Percentiles rank a stretch among this genome's conserved stretches.
Conservation (phyloP, 257 asterid species). For the Solanum lycopersicoides region DNA sequence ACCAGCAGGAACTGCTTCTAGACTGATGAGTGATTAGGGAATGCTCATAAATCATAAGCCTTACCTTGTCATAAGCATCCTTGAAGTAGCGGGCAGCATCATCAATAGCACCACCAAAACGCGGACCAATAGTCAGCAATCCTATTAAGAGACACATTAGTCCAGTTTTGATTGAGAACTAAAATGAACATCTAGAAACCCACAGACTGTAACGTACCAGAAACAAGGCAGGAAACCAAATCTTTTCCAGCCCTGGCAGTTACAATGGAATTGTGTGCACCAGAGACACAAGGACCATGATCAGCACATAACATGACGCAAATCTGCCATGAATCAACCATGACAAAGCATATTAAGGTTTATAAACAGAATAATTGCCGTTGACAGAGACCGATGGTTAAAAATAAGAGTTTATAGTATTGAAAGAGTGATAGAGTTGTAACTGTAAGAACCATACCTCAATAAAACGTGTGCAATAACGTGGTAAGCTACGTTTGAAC, state of each 20-base stretch:
- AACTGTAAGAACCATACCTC: constrained; percentile 45
- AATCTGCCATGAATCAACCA: constrained; percentile 39
- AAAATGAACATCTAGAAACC: neutral
- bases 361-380: neutral
- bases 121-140: constrained; percentile 92
- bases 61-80: constrained; percentile 93
- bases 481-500: constrained; percentile 99
- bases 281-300: constrained; percentile 99
- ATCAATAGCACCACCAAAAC: constrained; percentile 98
- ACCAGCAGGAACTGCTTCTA: neutral
- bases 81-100: constrained; percentile 99
- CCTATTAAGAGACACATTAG: constrained; percentile 38
- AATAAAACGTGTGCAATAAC: constrained; percentile 87
- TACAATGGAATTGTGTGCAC: constrained; percentile 96
- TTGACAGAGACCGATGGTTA: neutral
- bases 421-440: neutral
- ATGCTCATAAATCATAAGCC: constrained; percentile 11
- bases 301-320: constrained; percentile 98
- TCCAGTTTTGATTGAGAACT: constrained; percentile 2
- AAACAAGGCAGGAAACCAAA: constrained; percentile 91
- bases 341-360: neutral
- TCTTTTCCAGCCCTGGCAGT: constrained; percentile 99
- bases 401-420: neutral
- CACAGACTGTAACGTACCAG: constrained; percentile 38
- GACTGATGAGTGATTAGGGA: neutral